Base-by-base conservation (phyloP, 2,329 filamentous ascomycete genomes). In the Fusarium brevicatenulatum region DNA sequence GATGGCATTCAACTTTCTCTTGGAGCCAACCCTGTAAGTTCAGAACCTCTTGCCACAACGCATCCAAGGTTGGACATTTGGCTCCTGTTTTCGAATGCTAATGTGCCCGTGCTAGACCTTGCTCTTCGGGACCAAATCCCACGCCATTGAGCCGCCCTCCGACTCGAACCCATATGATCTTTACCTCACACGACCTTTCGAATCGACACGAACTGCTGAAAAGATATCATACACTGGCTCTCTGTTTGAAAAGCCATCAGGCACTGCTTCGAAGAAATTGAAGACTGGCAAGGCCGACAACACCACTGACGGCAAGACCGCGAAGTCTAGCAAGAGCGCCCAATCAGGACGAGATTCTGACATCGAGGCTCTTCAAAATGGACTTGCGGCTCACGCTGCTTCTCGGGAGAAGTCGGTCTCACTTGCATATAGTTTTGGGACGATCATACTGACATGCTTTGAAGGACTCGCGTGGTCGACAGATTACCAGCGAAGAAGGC, bases 1-100 rank as follows among this genome's bases (percentile, higher is more conserved):
- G 85, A 88, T 62, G 83, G 86, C 50, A 85, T 91, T 59, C 84
- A 89, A 76, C 82, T 92, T 75, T 85, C 87, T 9, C 80, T 92
- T 69, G 90, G 90, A 44, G 84, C 83, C 76, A 85, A 81, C 75
- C 90, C 90, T 42, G 90, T 92, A 88, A 85, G 90, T 85, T 61
- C 25, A 40, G 25, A 47, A 11, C 30, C n/a, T 12, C 42, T 42
- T 64, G 30, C 44, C 25, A n/a, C 40, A 21, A 23, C 37, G 40
- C 28, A 40, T 39, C 18, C 15, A 39, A 6, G 23, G 37, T 44
- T 43, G 30, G 39, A 34, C 19, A 40, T 67, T 59, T 28, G 39
- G 49, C 43, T 52, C 39, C 37, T 63, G 58, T 43, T 54, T 57
- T 42, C 55, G 21, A 52, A 59, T 70, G 57, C 74, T 79, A 59